Percentiles rank a stretch among this genome's conserved stretches.
Conservation (phyloP, 129 eudicot species). For the Tagetes erecta region DNA sequence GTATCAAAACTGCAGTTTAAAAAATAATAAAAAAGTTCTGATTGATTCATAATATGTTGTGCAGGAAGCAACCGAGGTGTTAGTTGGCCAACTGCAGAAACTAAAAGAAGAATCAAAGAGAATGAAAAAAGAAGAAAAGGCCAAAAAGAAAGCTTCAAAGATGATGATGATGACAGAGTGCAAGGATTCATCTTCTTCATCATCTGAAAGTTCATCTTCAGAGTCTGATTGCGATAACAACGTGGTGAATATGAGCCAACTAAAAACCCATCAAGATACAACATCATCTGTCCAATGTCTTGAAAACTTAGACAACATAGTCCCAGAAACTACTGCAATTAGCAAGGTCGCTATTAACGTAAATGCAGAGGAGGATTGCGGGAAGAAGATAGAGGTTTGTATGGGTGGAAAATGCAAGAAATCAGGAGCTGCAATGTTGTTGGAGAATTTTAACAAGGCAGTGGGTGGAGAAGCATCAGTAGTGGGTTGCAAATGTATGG, state of each 20-base stretch:
- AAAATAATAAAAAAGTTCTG: too few relatives aligned
- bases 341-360: not conserved
- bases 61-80: conserved; percentile 76
- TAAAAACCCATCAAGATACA: conserved; percentile 26
- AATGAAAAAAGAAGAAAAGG: conserved; percentile 58
- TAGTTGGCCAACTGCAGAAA: conserved; percentile 58
- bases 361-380: not conserved
- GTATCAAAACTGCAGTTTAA: too few relatives aligned
- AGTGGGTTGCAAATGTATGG: conserved; percentile 92
- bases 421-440: conserved; percentile 55
- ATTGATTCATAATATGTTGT: not conserved
- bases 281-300: not conserved
- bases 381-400: conserved; percentile 78
- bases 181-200: conserved; percentile 40
- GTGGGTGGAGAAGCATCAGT: conserved; percentile 56
- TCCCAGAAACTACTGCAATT: not conserved
- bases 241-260: conserved; percentile 50
- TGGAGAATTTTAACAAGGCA: conserved; percentile 58
- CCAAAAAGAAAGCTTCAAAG: conserved; percentile 35
- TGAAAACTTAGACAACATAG: not conserved
- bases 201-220: conserved; percentile 53
- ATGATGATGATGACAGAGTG: conserved; percentile 33
- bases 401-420: conserved; percentile 99
- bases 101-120: conserved; percentile 53
- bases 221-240: conserved; percentile 69